Percentiles rank a stretch among this genome's conserved stretches.
phyloP scores from a whole-genome alignment of 2,329 filamentous ascomycete genomes.

The Sarocladiaceae sp. region DNA sequence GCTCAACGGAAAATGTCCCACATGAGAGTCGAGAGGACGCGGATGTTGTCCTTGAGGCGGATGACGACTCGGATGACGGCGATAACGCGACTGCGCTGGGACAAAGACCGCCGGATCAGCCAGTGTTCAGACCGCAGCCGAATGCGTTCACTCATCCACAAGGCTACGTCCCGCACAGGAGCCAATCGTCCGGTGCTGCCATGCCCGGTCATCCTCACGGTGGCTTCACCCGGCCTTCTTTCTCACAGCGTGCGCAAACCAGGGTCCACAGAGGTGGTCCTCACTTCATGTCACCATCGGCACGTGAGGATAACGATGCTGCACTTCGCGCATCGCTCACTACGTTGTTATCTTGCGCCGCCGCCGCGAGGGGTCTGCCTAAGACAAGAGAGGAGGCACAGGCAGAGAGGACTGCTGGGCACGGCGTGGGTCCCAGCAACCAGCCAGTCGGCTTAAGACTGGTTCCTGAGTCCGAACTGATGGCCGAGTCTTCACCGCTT shows the following conservation, averaged over 20 bases:
- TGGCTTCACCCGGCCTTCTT: constrained; percentile 45
- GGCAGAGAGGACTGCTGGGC: constrained; percentile 25
- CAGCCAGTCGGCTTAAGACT: constrained; percentile 57
- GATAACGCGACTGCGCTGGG: constrained; percentile 83
- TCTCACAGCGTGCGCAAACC: constrained; percentile 41
- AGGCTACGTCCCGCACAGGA: constrained; percentile 40
- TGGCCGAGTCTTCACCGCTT: constrained; percentile 28
- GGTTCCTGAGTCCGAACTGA: constrained; percentile 57
- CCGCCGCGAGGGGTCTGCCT: constrained; percentile 76
- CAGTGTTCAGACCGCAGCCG: constrained; percentile 76
- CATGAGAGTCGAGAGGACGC: constrained; percentile 38
- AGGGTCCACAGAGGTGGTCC: constrained; percentile 41
- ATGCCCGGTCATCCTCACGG: constrained; percentile 46
- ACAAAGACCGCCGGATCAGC: constrained; percentile 41
- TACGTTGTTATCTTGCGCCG: constrained; percentile 90
- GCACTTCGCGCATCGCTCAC: constrained; percentile 90
- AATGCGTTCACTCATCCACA: constrained; percentile 90
- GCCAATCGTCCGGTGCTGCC: constrained; percentile 45
- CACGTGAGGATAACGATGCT: constrained; percentile 87
- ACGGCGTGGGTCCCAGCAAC: constrained; percentile 39
- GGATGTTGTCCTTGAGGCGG: constrained; percentile 39
- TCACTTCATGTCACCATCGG: constrained; percentile 68
- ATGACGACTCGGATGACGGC: constrained; percentile 52
- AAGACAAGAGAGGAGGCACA: constrained; percentile 54
- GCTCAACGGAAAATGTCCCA: constrained; percentile 51